Base-by-base conservation (phyloP, 1,284 basidiomycete species). In the Austropuccinia psidii region DNA sequence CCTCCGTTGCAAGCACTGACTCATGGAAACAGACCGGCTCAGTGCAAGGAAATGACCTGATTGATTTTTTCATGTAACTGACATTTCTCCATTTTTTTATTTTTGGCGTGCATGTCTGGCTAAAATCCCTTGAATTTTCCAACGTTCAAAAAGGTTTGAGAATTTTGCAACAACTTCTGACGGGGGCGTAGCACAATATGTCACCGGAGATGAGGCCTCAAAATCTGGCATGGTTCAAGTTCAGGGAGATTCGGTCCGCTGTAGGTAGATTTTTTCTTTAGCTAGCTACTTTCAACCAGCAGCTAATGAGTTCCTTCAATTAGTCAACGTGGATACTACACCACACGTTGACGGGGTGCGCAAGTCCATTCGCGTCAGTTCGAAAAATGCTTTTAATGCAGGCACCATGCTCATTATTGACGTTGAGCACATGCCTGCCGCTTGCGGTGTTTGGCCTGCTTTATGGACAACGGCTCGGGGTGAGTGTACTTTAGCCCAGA, bases 361-460 rank as follows among this genome's bases (percentile, higher is more conserved):
- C 27, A 61, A 61, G n/a, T 41, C 58, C 3, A 61, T 61, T 24
- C 27, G 58, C 17, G 33, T 61, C 24, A 61, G 58, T 27, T 61
- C 58, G 9, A 61, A 61, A 37, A 41, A 24, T 31, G 0, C 19
- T 19, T 61, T 39, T n/a, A 15, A 11, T 21, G 13, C 33, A 21
- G 58, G 58, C n/a, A 61, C 19, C n/a, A 39, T 61, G 35, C 11
- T 61, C 33, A 21, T 61, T n/a, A 61, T 61, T 11, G 58, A 61
- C 27, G 58, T 61, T n/a, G 41, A 61, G 41, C 58, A 61, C 41
- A 90, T 90, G 87, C 90, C 91, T 1, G 85, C 86, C 77, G 90
- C 90, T 0, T 91, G 89, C 80, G 85, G 86, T 58, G 85, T 87
- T 45, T 93, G 90, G 90, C 90, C 90, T 64, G 90, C 90, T 31